phyloP scores from a whole-genome alignment of 345 rosid species.

The Heritiera fomes region DNA sequence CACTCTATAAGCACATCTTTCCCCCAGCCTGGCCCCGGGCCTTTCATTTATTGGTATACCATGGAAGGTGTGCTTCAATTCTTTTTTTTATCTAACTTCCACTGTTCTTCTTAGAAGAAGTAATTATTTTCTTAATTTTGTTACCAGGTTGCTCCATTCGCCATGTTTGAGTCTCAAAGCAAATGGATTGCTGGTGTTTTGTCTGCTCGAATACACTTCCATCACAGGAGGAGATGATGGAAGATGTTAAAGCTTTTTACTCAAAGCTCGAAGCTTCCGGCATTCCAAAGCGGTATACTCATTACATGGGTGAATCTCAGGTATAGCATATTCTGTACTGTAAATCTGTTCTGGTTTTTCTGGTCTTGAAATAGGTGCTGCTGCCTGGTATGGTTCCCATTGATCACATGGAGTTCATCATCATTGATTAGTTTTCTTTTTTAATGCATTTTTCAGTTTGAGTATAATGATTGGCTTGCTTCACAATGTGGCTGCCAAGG shows the following conservation, averaged over 20 bases:
- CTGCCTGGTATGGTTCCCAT: background rate
- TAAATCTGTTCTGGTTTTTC: background rate
- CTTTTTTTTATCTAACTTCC: background rate
- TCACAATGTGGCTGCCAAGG: conserved; percentile 31
- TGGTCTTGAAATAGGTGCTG: background rate
- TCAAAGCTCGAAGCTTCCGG: conserved; percentile 52
- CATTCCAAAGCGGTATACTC: conserved; percentile 63
- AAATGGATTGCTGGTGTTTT: conserved; percentile 82
- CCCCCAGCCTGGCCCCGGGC: conserved; percentile 69
- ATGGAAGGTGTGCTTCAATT: conserved; percentile 49
- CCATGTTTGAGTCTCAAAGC: conserved; percentile 69
- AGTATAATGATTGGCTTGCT: background rate
- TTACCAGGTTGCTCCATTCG: conserved; percentile 60
- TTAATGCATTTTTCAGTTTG: background rate
- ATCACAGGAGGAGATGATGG: conserved; percentile 62
- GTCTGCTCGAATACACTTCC: conserved; percentile 72
- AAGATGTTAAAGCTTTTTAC: conserved; percentile 50
- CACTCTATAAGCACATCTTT: conserved; percentile 73
- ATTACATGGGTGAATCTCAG: conserved; percentile 42
- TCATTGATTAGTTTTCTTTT: background rate
- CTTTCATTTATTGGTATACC: conserved; percentile 84
- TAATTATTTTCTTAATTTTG: background rate
- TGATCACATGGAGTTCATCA: background rate
- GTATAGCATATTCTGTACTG: conserved; percentile 27
- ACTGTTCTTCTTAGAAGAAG: background rate